Base-by-base conservation (phyloP, 2,329 filamentous ascomycete species). In the Juglanconis sp. region DNA sequence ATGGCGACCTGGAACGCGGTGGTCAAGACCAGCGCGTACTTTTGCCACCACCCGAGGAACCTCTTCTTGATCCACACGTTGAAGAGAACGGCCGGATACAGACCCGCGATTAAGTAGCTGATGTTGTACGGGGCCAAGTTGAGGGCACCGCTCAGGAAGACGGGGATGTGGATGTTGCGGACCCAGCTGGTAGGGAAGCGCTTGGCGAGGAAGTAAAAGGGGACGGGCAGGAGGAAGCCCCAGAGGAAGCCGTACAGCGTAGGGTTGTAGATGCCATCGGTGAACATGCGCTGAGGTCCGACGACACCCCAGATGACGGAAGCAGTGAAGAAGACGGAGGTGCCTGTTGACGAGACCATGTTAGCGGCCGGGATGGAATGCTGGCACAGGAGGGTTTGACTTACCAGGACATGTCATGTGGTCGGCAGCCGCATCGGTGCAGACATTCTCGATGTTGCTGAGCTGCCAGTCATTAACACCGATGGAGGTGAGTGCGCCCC, bases 261-360 rank as follows among this genome's bases (percentile, higher is more conserved):
- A 53, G 76, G 70, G 3, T 74, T 77, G 69, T 84, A 84, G 58
- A 77, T 75, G 7, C 79, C 79, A 9, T 76, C 69, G 24, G 71
- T 70, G 63, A 81, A 85, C 35, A 83, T 75, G 68, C 78, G 79
- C 61, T 72, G 71, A 0, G 81, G 80, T 0, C 81, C 81, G 42
- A 84, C 77, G 1, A 79, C 81, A 31, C 81, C 82, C 81, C 81
- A 84, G 4, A 84, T 72, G 0, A 84, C 77, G 0, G 81, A 79
- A 1, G 82, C 80, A 0, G 81, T 84, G 69, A 84, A 85, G 69
- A 84, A 83, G 4, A 79, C 81, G 68, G 81, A 82, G 65, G 81
- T 77, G 13, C 77, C 77, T 11, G 6, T 10, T 13, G 9, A 30
- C 13, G 44, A 51, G 17, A 52, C 38, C 10, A 46, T 24, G 30